Evolutionary conservation across 2,329 filamentous ascomycete species (phyloP), one percentile per base, ranked within the genome.

Genomic region (Xylariaceae sp.): DNA sequence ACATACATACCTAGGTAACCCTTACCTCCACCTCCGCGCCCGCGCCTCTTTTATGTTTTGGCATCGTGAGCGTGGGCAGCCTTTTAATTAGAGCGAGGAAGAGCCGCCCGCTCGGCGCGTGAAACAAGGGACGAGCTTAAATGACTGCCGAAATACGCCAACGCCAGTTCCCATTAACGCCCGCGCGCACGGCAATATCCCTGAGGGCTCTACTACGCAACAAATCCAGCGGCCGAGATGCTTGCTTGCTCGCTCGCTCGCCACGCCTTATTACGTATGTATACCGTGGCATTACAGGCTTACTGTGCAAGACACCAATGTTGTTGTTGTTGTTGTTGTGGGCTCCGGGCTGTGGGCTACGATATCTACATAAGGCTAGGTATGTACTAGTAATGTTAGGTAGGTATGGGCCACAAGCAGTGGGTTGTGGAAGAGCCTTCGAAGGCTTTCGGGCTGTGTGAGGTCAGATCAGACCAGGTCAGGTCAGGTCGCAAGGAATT

Each of bases 21-120:
- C n/a, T n/a, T n/a, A n/a, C n/a, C n/a, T n/a, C n/a, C 14, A 37
- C 5, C 32, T 3, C 14, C 32, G 12, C 32, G 6, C 14, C 32
- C 9, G 12, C 32, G 32, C 32, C 32, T 37, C 32, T 37, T 37
- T 47, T 20, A 16, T 19, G 45, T 20, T 7, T n/a, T 19, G 45
- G 32, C 32, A 57, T 48, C 61, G 47, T 58, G 47, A 23, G 55
- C 61, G 61, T n/a, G n/a, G n/a, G n/a, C n/a, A n/a, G n/a, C 54
- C 59, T 60, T 50, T 56, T 64, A 65, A 70, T 71, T 69, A 67
- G 60, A 67, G 61, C 64, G 69, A 71, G 52, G 57, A 71, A 71
- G 66, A 69, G 67, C 70, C 70, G 65, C 65, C 70, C 70, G 65
- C 65, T 66, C 66, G 62, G 61, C 59, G 57, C 54, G 42, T 40